These are phyloP conservation scores for Monosporascus sp. DNA, from an alignment of 2,329 filamentous ascomycete genomes.

Conservation along the genomic window DNA sequence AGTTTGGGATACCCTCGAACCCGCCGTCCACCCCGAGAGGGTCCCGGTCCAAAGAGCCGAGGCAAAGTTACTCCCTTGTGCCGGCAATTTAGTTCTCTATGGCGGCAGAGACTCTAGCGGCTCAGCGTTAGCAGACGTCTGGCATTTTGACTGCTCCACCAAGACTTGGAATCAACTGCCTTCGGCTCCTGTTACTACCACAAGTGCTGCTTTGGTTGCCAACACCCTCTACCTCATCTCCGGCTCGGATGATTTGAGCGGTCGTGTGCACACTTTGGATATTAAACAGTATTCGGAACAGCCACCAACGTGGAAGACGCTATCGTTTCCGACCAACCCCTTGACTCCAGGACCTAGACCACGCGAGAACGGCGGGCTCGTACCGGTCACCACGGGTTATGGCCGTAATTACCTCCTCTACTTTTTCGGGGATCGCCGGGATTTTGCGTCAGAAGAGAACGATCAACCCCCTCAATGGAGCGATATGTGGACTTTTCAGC, in stretches of 20 bases:
- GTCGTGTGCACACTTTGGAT: conserved; percentile 30
- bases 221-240: conserved; percentile 42
- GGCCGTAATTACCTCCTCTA: conserved; percentile 47
- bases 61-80: conserved; percentile 31
- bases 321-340: conserved; percentile 31
- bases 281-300: conserved; percentile 24
- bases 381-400: conserved; percentile 43
- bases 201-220: conserved; percentile 37
- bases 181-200: conserved; percentile 30
- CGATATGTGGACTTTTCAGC: conserved; percentile 49
- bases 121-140: conserved; percentile 36
- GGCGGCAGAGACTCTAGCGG: conserved; percentile 33
- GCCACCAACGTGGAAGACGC: conserved; percentile 32
- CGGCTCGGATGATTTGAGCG: conserved; percentile 26
- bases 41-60: conserved; percentile 24
- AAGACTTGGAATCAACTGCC: conserved; percentile 46
- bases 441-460: conserved; percentile 9
- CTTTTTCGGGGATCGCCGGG: conserved; percentile 36
- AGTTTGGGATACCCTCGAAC: conserved; percentile 27
- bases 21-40: conserved; percentile 25
- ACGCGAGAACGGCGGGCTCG: conserved; percentile 36
- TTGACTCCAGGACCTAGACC: conserved; percentile 34
- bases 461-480: conserved; percentile 21
- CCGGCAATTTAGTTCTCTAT: conserved; percentile 43
- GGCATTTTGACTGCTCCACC: conserved; percentile 43